Evolutionary conservation across 1,284 basidiomycete genomes (phyloP).

Genomic region (Ceratobasidium sp.): DNA sequence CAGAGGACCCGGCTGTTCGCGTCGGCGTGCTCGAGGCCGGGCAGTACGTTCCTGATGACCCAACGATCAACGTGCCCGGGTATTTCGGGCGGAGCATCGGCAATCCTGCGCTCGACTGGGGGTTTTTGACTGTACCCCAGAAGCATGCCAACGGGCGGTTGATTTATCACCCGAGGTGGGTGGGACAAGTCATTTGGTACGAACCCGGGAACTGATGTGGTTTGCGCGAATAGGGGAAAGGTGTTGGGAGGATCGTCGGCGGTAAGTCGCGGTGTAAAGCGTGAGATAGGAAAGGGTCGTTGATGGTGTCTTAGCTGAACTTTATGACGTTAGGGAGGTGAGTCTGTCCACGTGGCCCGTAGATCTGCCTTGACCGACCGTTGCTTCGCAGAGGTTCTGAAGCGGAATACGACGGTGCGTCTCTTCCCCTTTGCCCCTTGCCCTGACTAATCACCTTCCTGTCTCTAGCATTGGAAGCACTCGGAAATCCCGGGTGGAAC

Average conservation of each 20-base stretch:
- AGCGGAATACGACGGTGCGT: constrained; percentile 36
- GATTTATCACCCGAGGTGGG: constrained; percentile 45
- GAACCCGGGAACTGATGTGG: neutral
- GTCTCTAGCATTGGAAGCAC: constrained; percentile 31
- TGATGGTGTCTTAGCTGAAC: constrained; percentile 32
- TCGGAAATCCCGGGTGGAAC: constrained; percentile 42
- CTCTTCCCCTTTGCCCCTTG: neutral
- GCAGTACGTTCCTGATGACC: constrained; percentile 41
- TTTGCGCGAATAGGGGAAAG: constrained; percentile 47
- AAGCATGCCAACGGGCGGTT: constrained; percentile 41
- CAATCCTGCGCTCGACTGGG: constrained; percentile 46
- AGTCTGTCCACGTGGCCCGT: neutral
- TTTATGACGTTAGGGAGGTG: constrained; percentile 41
- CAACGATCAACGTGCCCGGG: constrained; percentile 48
- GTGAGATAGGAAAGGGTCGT: neutral
- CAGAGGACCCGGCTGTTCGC: constrained; percentile 32
- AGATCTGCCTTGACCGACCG: neutral
- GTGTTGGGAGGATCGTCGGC: constrained; percentile 51
- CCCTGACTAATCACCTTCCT: neutral
- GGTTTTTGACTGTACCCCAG: constrained; percentile 45
- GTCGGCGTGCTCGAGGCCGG: constrained; percentile 41
- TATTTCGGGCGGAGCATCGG: constrained; percentile 40
- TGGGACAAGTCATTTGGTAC: neutral
- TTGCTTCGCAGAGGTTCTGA: constrained; percentile 25
- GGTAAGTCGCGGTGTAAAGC: constrained; percentile 31